Evolutionary conservation across 352 stramenopile species (phyloP), one percentile per base, ranked within the genome.

Genomic region (Globisporangium cystogenes): DNA sequence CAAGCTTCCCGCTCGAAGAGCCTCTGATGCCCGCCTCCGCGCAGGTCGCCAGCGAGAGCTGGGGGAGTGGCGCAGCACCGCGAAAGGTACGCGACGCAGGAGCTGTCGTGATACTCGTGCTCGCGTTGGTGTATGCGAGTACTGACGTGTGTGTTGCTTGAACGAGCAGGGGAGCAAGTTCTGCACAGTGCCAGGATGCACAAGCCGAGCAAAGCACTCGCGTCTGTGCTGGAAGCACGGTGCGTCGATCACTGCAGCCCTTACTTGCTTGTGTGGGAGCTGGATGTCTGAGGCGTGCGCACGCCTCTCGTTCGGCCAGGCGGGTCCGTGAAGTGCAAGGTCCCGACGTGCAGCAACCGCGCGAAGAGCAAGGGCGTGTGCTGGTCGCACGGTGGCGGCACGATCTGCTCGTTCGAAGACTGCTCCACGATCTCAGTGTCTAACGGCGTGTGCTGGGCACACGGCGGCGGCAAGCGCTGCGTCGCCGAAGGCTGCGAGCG

Each of bases 311-410:
- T 16, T 3, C 16, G 7, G 35, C 27, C 20, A 46, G 48, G 72
- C 21, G 72, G 72, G 8, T 83, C 72, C 3, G 62, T 78, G 51
- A 75, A 79, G 48, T 87, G 76, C 62, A 85, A 77, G 27, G 53
- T 77, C 5, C 53, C 55, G 0, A 70, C 72, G 53, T 78, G 70
- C 39, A 51, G 55, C 14, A 84, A 84, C 48, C 70, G 70, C 42
- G 70, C 70, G 20, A 84, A 84, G 55, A 76, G 70, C 42, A 77
- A 76, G 42, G 73, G 73, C 12, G 62, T 81, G 5, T 83, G 72
- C 54, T 83, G 72, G 72, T 78, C 67, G 16, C 72, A 83, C 47
- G 72, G 72, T n/a, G 72, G 72, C 27, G 72, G 72, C 33, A 83
- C 64, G 7, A 53, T 70, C 15, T 83, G 72, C 57, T 72, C 67